Evolutionary conservation across 2,329 filamentous ascomycete genomes (phyloP), one percentile per base, ranked within the genome.

Genomic region (Leptographium galeiforme): DNA sequence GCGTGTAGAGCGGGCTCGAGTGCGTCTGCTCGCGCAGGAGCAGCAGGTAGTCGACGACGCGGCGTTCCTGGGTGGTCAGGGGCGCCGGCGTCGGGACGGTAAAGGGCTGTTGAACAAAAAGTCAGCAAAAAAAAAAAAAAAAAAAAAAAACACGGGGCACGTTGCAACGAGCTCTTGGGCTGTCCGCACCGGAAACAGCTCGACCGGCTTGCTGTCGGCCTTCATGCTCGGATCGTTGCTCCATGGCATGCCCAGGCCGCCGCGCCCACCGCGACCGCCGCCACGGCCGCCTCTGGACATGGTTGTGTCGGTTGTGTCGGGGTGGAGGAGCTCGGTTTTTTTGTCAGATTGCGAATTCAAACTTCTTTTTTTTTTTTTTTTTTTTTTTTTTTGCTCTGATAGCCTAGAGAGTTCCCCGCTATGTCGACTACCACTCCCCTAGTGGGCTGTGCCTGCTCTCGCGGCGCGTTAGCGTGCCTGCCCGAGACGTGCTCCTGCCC

Each of bases 151-250:
- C n/a, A n/a, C n/a, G n/a, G n/a, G n/a, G n/a, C n/a, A n/a, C n/a
- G n/a, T n/a, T n/a, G n/a, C n/a, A n/a, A n/a, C n/a, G n/a, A n/a
- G n/a, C n/a, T n/a, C n/a, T n/a, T n/a, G n/a, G n/a, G n/a, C n/a
- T n/a, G n/a, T n/a, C n/a, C n/a, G n/a, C n/a, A n/a, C n/a, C n/a
- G 78, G 78, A 56, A 81, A 81, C 11, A 78, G 72, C 58, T 81
- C 78, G n/a, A 75, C 76, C 8, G 78, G 78, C 36, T 75, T 70
- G 51, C 72, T 72, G 62, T 79, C 76, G 12, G 71, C 63, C 25
- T 67, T 64, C 52, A 72, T 64, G 40, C 65, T 67, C 10, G 76
- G 73, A 58, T 81, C 78, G 57, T 78, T 75, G 43, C 72, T 72
- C 73, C 77, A 80, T 0, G 77, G 72, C 53, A 78, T 69, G 13